A percentile compares a stretch with the other conserved stretches of the same genome.
These are phyloP conservation scores for Jackrogersella minutella DNA, from an alignment of 495 filamentous ascomycete genomes.

Conservation along the genomic window DNA sequence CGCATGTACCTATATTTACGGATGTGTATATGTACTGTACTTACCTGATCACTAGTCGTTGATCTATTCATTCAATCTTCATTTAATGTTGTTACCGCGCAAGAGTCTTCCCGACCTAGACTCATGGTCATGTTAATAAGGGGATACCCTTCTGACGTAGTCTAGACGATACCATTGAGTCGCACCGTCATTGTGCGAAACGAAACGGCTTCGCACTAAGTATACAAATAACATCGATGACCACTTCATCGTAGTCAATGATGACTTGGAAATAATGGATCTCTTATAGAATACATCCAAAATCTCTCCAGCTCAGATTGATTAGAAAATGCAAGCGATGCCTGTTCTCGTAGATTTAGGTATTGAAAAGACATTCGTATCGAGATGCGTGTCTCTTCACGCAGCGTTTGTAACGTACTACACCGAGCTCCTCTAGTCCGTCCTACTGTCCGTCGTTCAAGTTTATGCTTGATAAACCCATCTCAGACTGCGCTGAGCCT, in stretches of 20 bases:
- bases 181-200: slow-evolving; percentile 22
- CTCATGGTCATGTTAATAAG: not conserved
- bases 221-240: slow-evolving; percentile 8
- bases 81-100: too few species aligned
- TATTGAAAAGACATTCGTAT: not conserved
- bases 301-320: not conserved
- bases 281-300: not conserved
- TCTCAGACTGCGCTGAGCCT: not conserved
- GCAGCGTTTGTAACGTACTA: not conserved
- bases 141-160: slow-evolving; percentile 7
- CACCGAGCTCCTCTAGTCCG: not conserved
- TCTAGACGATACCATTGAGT: slow-evolving; percentile 13
- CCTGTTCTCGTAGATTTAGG: too few species aligned
- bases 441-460: not conserved
- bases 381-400: slow-evolving; percentile 10
- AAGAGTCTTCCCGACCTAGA: not conserved
- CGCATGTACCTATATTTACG: too few species aligned
- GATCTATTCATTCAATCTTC: too few species aligned
- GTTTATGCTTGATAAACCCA: not conserved
- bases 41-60: too few species aligned
- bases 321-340: not conserved
- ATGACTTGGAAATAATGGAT: slow-evolving; percentile 6
- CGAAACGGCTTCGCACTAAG: not conserved
- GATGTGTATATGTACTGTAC: too few species aligned
- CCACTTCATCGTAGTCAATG: not conserved